Evolutionary conservation across 2,329 filamentous ascomycete genomes (phyloP).

Genomic region (Taxawa tesnikishii): DNA sequence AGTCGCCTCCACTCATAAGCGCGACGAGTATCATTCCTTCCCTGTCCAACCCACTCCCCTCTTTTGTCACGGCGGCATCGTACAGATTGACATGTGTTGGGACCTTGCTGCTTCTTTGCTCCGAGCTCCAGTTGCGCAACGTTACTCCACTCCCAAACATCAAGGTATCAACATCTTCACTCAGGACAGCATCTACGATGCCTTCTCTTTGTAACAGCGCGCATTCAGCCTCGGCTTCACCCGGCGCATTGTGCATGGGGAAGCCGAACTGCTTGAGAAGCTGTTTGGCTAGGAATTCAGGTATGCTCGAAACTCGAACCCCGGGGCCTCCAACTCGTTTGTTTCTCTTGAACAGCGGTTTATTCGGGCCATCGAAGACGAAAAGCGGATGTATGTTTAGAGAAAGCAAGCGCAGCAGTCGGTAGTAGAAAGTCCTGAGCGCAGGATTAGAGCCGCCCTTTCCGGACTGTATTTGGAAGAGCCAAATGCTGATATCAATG

Average conservation of each 20-base stretch:
- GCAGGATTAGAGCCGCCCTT: conserved; percentile 81
- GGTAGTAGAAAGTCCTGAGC: conserved; percentile 83
- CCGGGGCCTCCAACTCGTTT: conserved; percentile 52
- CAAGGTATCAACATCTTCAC: conserved; percentile 91
- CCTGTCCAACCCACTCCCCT: conserved; percentile 54
- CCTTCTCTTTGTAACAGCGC: conserved; percentile 71
- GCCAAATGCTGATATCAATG: conserved; percentile 94
- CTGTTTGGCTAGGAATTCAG: conserved; percentile 68
- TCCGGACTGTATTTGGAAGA: conserved; percentile 81
- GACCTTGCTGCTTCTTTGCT: conserved; percentile 48
- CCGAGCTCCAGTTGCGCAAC: conserved; percentile 71
- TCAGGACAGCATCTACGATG: conserved; percentile 84
- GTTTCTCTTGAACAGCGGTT: conserved; percentile 79
- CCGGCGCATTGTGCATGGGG: conserved; percentile 71
- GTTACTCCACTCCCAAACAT: conserved; percentile 87
- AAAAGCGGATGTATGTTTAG: conserved; percentile 78
- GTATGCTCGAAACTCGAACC: conserved; percentile 50
- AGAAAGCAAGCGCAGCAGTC: conserved; percentile 63
- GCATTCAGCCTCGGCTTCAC: conserved; percentile 93
- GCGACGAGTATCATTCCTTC: conserved; percentile 91
- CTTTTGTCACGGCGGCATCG: conserved; percentile 46
- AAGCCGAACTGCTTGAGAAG: conserved; percentile 79
- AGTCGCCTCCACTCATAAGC: conserved; percentile 91
- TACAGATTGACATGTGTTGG: conserved; percentile 85
- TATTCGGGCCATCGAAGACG: conserved; percentile 78